phyloP scores from a whole-genome alignment of 75 land plant species.

The Cryptomeria japonica region DNA sequence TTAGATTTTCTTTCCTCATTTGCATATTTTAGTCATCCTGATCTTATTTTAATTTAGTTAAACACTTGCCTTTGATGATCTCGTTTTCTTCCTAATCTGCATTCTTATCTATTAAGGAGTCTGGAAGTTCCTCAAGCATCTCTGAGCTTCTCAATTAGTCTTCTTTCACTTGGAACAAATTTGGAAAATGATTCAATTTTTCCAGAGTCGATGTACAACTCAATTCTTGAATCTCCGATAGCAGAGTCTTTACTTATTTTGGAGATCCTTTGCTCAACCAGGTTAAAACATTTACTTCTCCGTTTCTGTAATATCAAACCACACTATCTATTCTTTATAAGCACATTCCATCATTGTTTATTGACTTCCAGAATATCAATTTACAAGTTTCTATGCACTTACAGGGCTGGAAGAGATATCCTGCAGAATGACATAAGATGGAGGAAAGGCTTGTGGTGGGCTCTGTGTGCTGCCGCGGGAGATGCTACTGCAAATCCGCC shows the following conservation, averaged over 20 bases:
- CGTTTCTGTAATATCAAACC: not conserved
- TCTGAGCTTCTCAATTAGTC: slow-evolving; percentile 35
- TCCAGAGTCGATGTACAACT: slow-evolving; percentile 28
- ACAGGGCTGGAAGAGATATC: slow-evolving; percentile 40
- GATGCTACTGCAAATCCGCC: slow-evolving; percentile 45
- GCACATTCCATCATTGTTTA: not conserved
- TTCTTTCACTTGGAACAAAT: slow-evolving; percentile 43
- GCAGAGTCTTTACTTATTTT: slow-evolving; percentile 44
- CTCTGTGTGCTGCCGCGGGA: slow-evolving; percentile 44
- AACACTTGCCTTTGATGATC: not conserved
- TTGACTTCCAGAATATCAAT: not conserved
- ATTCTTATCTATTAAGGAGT: slow-evolving; percentile 19
- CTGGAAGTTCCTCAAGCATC: slow-evolving; percentile 28
- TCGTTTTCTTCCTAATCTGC: not conserved
- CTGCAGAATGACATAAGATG: slow-evolving; percentile 37
- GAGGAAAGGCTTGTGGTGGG: slow-evolving; percentile 52
- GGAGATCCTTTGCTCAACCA: slow-evolving; percentile 33
- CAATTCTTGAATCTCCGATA: slow-evolving; percentile 33
- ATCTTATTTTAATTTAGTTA: not conserved
- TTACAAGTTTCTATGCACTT: not conserved
- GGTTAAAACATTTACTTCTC: slow-evolving; percentile 11
- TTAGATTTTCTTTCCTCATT: not conserved
- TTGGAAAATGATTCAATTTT: slow-evolving; percentile 22
- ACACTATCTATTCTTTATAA: not conserved
- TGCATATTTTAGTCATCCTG: not conserved